Base-by-base conservation (phyloP, 1,139 yeast genomes). In the Zhuliangozyma parablackwelliae region DNA sequence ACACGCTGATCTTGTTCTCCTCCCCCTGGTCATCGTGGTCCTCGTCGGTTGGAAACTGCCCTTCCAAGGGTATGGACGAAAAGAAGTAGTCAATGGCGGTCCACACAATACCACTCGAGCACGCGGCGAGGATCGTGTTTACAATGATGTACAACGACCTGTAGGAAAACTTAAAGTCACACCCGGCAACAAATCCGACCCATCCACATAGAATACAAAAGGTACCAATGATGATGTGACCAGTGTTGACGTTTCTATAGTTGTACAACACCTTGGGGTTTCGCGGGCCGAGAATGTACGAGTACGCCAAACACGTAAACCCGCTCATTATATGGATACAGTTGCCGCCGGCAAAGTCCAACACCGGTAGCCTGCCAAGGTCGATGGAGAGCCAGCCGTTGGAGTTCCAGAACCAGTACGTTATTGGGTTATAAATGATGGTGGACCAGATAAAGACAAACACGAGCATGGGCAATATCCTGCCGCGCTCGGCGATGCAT, bases 311-410 rank as follows among this genome's bases (percentile, higher is more conserved):
- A 0, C 80, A 73, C 2, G 80, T 76, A 42, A 74, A 67, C 3
- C 85, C 85, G 36, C 81, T 69, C 1, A 78, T 78, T 31, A 78
- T 61, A 49, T 79, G 85, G n/a, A 79, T 74, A 43, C 80, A 76
- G 26, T 75, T 72, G 2, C 85, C 85, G 4, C 85, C 85, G 1
- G 85, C 83, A 55, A 76, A 78, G 54, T 79, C 85, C 16, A 79
- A 57, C 1, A 74, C 80, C n/a, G 26, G 26, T 16, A 16, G 16
- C 16, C 16, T 57, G 25, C 54, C 47, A 31, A 60, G 53, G 39
- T 66, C 69, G 0, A 61, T 54, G 1, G 71, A 63, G 26, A 78
- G 64, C 84, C 84, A 79, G 3, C 85, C 85, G 38, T 69, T 57
- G 8, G 56, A 47, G 51, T 78, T 78, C 85, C 85, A 79, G 46